Base-by-base conservation (phyloP, 345 rosid species). In the Ailanthus altissimus region DNA sequence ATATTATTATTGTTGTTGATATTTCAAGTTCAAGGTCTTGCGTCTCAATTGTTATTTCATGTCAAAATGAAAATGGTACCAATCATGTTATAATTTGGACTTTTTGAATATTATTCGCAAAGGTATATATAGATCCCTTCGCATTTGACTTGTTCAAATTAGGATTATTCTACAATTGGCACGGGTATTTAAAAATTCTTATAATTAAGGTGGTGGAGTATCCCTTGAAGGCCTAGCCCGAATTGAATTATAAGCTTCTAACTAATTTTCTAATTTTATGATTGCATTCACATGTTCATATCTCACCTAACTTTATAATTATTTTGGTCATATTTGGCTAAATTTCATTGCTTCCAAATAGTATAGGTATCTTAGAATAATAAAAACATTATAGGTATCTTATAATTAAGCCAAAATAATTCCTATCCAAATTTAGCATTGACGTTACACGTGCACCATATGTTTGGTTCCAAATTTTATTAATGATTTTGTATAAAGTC, bases 361-460 rank as follows among this genome's bases (percentile, higher is more conserved):
- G 11, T 25, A 20, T 5, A 4, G 11, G 20, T 5, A 4, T n/a
- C 57, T 25, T 45, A 26, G 21, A 73, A 73, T 25, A 25, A 73
- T 43, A 72, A 73, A 38, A 73, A 3, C 20, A 64, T 58, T 15
- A 45, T 8, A n/a, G n/a, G n/a, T n/a, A n/a, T n/a, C n/a, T n/a
- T n/a, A n/a, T n/a, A n/a, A n/a, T n/a, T n/a, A n/a, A 58, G 21
- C 6, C 25, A n/a, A 5, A 67, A 56, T 63, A 43, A 65, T 67
- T 51, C 43, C 23, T 4, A 18, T 72, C 76, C 64, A 65, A 65
- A 59, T 25, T 58, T 61, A 18, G 78, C 23, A 13, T 42, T 1
- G 5, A 65, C n/a, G 49, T 5, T 76, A 77, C 81, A 75, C 79
- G 77, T 80, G 75, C 77, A 58, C 40, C 68, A 74, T 50, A 68